Evolutionary conservation across 352 stramenopile genomes (phyloP), one percentile per base, ranked within the genome.

Genomic region (Globisporangium splendens): DNA sequence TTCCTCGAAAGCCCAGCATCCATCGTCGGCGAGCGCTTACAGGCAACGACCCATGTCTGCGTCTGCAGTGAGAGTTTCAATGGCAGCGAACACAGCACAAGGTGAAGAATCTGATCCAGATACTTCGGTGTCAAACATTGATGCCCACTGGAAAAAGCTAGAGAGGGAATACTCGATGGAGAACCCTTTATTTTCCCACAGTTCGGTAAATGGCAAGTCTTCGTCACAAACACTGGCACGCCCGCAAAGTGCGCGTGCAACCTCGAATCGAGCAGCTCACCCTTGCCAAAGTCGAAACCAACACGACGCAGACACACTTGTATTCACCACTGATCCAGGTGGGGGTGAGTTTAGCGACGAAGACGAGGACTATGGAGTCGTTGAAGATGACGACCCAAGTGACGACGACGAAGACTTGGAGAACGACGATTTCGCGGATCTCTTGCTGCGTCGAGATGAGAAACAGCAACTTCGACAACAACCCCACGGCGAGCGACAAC

Each of bases 111-210:
- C 39, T 18, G 39, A 44, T 3, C 39, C 13, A 44, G 10, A 44
- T 8, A 44, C 3, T 18, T 44, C 39, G 17, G 39, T 12, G 39
- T 8, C 62, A n/a, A 39, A 51, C 8, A 65, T 81, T 22, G 67
- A 84, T 46, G 48, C 58, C 31, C 74, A 84, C 43, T 79, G 74
- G 74, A 69, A 59, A 10, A 73, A 68, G 21, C 42, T 83, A 18
- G 74, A 83, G 51, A 51, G 50, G 47, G 54, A 81, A 41, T 63
- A 75, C 20, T 44, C 50, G 20, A 56, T 83, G 0, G 60, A 69
- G 8, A 58, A 69, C 20, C 6, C 47, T 18, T 7, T 12, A n/a
- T 18, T 44, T 18, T 18, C 33, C 46, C 42, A 38, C 17, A 17
- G 22, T 49, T 1, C 18, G 20, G 14, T 17, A 39, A 42, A 11